Evolutionary conservation across 805 yeast species (phyloP), one percentile per base, ranked within the genome.

Genomic region (Yamadazyma sp.): DNA sequence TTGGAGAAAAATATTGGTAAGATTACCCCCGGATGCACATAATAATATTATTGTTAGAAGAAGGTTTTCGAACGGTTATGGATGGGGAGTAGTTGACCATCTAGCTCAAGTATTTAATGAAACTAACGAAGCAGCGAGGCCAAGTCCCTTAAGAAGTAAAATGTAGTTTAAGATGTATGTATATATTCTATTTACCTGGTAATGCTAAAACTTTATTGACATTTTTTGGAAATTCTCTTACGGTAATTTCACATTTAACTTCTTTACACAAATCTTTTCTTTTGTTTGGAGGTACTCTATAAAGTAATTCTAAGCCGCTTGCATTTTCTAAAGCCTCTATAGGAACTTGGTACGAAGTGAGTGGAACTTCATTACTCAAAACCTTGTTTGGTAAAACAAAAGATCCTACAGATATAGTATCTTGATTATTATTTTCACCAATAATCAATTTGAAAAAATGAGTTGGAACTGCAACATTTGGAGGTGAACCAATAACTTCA

Each of bases 401-500:
- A 0, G 98, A 96, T 1, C 84, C 98, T 7, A 87, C 86, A 3
- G 91, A 77, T 9, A 86, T 63, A 10, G 66, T 68, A 31, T 49
- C 52, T 27, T 42, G 44, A 10, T 70, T 59, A 35, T 59, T 50
- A 23, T 56, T 62, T 57, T 93, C 98, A 7, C 93, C 97, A 30
- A 93, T 86, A 36, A 93, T 66, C 40, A 93, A 63, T 64, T 93
- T 93, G 75, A 81, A 93, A 54, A 93, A 93, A 58, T 93, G 98
- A 0, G 98, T 93, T 17, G 98, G 98, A 8, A 93, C 98, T 0
- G 98, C 98, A 35, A 93, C 73, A 51, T 77, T 86, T 32, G 98
- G 98, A 8, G 98, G 98, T 49, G 87, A 85, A 2, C 98, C 98
- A 55, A 93, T 86, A 27, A 93, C 85, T 61, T 93, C 98, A 60